phyloP scores from a whole-genome alignment of 176 grass and related monocot species.

The Melocanna baccifera region DNA sequence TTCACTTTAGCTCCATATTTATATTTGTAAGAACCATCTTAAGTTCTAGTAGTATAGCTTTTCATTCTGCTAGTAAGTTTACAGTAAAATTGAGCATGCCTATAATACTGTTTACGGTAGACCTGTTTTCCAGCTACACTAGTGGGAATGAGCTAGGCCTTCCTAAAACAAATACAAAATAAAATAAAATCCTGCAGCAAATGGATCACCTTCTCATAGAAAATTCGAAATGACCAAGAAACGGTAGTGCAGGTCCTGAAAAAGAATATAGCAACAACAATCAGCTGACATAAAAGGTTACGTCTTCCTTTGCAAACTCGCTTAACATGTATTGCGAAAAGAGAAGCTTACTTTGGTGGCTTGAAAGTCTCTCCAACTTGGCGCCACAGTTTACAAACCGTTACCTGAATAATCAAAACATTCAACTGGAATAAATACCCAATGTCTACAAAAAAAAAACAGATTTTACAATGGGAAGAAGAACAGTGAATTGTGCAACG shows the following conservation, averaged over 20 bases:
- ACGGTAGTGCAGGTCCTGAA: conserved; percentile 97
- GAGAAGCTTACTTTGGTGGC: conserved; percentile 79
- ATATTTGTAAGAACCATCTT: conserved; percentile 5
- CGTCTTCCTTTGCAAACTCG: not conserved
- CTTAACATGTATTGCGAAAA: conserved; percentile 13
- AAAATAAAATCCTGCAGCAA: not conserved
- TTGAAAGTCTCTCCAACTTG: conserved; percentile 98
- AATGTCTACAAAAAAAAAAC: not conserved
- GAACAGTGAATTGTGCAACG: not conserved
- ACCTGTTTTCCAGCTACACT: conserved; percentile 1
- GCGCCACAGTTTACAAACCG: conserved; percentile 95
- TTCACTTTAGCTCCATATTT: conserved; percentile 17
- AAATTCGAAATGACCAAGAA: conserved; percentile 98
- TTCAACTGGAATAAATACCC: not conserved
- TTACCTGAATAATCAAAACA: conserved; percentile 70
- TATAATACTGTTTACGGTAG: conserved; percentile 5
- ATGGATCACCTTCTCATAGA: conserved; percentile 95
- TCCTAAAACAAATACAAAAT: not conserved
- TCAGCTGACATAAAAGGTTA: not conserved
- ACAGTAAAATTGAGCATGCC: not conserved
- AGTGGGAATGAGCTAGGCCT: not conserved
- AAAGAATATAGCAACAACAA: conserved; percentile 33
- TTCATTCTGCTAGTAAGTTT: conserved; percentile 9
- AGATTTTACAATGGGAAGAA: not conserved
- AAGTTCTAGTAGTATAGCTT: not conserved